A percentile compares a stretch with the other conserved stretches of the same genome.
Evolutionary conservation across 495 filamentous ascomycete species (phyloP).

Genomic region (Cryomyces minteri): DNA sequence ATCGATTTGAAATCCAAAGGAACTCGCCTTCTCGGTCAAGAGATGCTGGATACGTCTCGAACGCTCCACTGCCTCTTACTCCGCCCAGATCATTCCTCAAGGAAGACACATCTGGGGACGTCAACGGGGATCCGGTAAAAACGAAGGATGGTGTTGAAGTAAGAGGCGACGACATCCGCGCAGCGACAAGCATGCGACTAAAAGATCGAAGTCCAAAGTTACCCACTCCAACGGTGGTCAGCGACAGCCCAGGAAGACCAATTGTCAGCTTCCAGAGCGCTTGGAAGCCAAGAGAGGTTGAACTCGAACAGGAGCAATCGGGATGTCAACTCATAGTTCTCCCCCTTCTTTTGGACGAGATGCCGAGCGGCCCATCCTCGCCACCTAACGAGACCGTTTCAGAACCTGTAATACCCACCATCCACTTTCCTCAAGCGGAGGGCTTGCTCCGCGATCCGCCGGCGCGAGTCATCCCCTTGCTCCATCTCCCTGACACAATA

Average conservation of each 20-base stretch:
- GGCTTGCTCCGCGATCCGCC: not conserved
- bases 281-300: constrained; percentile 45
- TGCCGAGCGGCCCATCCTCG: not conserved
- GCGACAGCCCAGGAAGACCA: constrained; percentile 63
- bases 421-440: not conserved
- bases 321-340: no score
- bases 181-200: constrained; percentile 78
- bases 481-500: not conserved
- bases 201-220: constrained; percentile 71
- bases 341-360: not conserved
- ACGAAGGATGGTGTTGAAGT: constrained; percentile 62
- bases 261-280: constrained; percentile 83
- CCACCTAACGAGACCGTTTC: not conserved
- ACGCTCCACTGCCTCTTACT: constrained; percentile 24
- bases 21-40: constrained; percentile 61
- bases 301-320: constrained; percentile 16
- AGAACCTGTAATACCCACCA: not conserved
- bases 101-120: constrained; percentile 8
- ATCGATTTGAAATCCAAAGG: constrained; percentile 53
- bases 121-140: constrained; percentile 4
- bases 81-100: not conserved
- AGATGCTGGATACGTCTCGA: constrained; percentile 53
- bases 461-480: not conserved
- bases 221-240: constrained; percentile 71
- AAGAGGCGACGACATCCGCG: constrained; percentile 65